Conservation (phyloP, 75 land plant species). For the Selaginella tamariscina region DNA sequence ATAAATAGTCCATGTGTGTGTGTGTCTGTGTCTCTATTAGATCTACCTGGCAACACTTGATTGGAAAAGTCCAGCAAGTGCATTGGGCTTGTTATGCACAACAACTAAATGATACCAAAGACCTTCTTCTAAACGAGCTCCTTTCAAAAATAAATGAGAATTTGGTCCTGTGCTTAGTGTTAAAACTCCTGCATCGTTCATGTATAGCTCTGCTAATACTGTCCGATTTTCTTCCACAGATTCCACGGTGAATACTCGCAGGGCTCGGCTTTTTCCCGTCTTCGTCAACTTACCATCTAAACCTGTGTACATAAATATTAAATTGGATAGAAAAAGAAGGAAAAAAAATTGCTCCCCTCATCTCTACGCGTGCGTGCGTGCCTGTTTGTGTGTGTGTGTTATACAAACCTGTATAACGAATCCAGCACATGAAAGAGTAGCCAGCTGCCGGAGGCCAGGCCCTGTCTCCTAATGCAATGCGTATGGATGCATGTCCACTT, state of each 20-base stretch:
- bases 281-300: not conserved
- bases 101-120: conserved; percentile 89
- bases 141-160: conserved; percentile 54
- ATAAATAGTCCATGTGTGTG: too few species aligned
- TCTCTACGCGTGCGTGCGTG: too few species aligned
- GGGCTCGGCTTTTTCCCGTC: conserved; percentile 18
- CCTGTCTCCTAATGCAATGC: conserved; percentile 81
- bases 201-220: conserved; percentile 63
- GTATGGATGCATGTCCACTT: conserved; percentile 80
- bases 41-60: conserved; percentile 90
- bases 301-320: conserved; percentile 1
- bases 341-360: not conserved
- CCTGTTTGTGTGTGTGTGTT: too few species aligned
- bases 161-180: conserved; percentile 82
- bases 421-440: conserved; percentile 97
- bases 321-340: not conserved
- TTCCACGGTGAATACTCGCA: conserved; percentile 83
- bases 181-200: conserved; percentile 68
- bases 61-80: conserved; percentile 93
- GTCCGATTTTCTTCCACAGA: conserved; percentile 50
- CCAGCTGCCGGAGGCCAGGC: conserved; percentile 99
- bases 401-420: conserved; percentile 48
- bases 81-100: conserved; percentile 97
- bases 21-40: too few species aligned
- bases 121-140: conserved; percentile 69